Base-by-base conservation (phyloP, 2,329 filamentous ascomycete species). In the Colletotrichum somersetense region DNA sequence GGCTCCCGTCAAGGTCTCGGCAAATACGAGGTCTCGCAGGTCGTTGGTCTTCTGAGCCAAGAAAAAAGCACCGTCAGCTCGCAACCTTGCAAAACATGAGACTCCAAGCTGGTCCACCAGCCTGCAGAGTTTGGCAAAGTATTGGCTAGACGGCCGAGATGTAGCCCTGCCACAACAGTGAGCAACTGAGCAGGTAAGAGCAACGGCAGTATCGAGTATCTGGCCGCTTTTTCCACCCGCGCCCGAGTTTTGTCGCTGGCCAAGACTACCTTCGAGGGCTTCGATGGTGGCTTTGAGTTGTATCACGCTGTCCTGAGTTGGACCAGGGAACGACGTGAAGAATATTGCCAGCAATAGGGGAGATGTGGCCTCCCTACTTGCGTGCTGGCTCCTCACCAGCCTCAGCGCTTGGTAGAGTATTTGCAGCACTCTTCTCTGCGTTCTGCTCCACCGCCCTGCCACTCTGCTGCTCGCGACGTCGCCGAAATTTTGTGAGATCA, bases 21-120 rank as follows among this genome's bases (percentile, higher is more conserved):
- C 88, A 75, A 87, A 88, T 12, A 84, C 85, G 52, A 89, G 82
- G 74, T 89, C 87, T 35, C 85, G 80, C 8, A 89, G 78, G 74
- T 88, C 85, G 66, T 85, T 85, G 18, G 86, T 89, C 65, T 84
- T 82, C 70, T 87, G 85, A 1, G 88, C 87, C 38, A 89, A 78
- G 40, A 84, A 77, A 74, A 89, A 88, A 0, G 87, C 87, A 1
- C 83, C 83, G 40, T 88, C 86, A 3, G 80, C 78, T 40, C 81
- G 81, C 44, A 89, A 77, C 26, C 79, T 81, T 40, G 77, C 74
- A 7, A 84, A 78, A 12, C 73, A 73, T 4, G 79, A 77, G 6
- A 85, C 73, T 2, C 74, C 74, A 18, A 86, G 74, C 6, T 61
- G 66, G n/a, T 81, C 77, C 10, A 89, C 75, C 23, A 77, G 80